Percentiles rank a stretch among this genome's conserved stretches.
phyloP scores from a whole-genome alignment of 257 asterid genomes.

The Solanum phureja region DNA sequence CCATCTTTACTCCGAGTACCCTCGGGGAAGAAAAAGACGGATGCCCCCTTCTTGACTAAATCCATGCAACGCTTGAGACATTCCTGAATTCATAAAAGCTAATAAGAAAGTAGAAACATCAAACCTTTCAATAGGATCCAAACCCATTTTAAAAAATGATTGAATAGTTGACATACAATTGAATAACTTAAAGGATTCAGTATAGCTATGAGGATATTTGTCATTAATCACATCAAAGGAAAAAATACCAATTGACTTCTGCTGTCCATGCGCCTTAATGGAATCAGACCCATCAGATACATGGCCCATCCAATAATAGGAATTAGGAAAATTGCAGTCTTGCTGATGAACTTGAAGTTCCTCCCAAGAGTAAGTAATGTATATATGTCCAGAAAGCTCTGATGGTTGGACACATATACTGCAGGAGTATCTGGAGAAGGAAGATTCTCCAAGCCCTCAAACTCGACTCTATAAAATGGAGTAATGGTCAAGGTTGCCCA shows the following conservation, averaged over 20 bases:
- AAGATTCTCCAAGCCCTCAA: conserved; percentile 77
- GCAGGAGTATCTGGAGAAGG: conserved; percentile 70
- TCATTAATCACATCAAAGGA: conserved; percentile 1
- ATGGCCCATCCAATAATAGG: conserved; percentile 98
- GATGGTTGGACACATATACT: conserved; percentile 93
- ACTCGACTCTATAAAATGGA: conserved; percentile 66
- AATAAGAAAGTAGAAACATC: conserved; percentile 1
- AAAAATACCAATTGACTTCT: conserved; percentile 72
- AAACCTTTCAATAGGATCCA: neutral
- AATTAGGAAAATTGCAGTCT: conserved; percentile 77
- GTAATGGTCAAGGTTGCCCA: conserved; percentile 71
- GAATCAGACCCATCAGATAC: conserved; percentile 82
- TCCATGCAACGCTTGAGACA: conserved; percentile 82
- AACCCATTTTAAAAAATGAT: neutral
- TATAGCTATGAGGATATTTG: neutral
- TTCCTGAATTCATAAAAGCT: conserved; percentile 35
- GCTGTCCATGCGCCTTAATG: conserved; percentile 94
- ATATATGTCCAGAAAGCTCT: conserved; percentile 88
- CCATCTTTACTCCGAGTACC: conserved; percentile 94
- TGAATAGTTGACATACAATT: neutral
- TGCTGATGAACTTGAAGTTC: conserved; percentile 94
- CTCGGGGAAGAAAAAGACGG: conserved; percentile 92
- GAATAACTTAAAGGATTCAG: neutral
- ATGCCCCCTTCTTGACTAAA: conserved; percentile 82
- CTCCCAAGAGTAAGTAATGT: conserved; percentile 84